A percentile compares a stretch with the other conserved stretches of the same genome.
Conservation (phyloP, 1,284 basidiomycete species). For the Ustilago cynodontis region DNA sequence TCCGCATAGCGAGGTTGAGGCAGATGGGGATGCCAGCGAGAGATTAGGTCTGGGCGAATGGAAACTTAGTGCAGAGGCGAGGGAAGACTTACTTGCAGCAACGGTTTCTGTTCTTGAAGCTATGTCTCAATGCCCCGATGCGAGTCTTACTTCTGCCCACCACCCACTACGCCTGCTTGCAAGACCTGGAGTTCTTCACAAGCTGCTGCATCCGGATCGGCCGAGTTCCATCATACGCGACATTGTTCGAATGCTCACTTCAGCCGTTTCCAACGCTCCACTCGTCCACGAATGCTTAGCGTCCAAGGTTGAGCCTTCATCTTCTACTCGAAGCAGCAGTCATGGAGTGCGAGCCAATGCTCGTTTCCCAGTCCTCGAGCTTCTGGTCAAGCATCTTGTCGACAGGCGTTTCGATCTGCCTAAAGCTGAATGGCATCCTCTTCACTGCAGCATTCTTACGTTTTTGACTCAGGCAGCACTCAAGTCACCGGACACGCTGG, state of each 20-base stretch:
- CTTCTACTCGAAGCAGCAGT: neutral
- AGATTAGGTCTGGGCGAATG: slow-evolving; percentile 4
- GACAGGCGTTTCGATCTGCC: slow-evolving; percentile 52
- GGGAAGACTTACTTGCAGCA: slow-evolving; percentile 35
- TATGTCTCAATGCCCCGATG: slow-evolving; percentile 27
- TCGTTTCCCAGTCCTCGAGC: slow-evolving; percentile 56
- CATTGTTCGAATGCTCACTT: slow-evolving; percentile 36
- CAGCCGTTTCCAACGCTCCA: slow-evolving; percentile 28
- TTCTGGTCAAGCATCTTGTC: slow-evolving; percentile 59
- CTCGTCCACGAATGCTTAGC: slow-evolving; percentile 46
- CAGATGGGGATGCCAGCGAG: neutral
- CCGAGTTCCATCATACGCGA: slow-evolving; percentile 21
- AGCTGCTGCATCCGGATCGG: slow-evolving; percentile 38
- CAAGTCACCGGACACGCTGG: slow-evolving; percentile 40
- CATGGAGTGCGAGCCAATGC: slow-evolving; percentile 22
- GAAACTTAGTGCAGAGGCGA: slow-evolving; percentile 21
- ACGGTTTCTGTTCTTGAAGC: slow-evolving; percentile 30
- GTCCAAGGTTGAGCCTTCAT: slow-evolving; percentile 9
- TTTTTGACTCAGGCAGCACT: slow-evolving; percentile 50
- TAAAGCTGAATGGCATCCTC: slow-evolving; percentile 36
- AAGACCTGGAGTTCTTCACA: slow-evolving; percentile 33
- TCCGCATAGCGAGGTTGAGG: neutral
- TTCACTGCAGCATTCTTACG: slow-evolving; percentile 40
- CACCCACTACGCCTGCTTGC: slow-evolving; percentile 31
- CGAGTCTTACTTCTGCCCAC: slow-evolving; percentile 9